These are phyloP conservation scores for Rhizopogon vulgaris DNA, from an alignment of 768 basidiomycete species.

Conservation along the genomic window DNA sequence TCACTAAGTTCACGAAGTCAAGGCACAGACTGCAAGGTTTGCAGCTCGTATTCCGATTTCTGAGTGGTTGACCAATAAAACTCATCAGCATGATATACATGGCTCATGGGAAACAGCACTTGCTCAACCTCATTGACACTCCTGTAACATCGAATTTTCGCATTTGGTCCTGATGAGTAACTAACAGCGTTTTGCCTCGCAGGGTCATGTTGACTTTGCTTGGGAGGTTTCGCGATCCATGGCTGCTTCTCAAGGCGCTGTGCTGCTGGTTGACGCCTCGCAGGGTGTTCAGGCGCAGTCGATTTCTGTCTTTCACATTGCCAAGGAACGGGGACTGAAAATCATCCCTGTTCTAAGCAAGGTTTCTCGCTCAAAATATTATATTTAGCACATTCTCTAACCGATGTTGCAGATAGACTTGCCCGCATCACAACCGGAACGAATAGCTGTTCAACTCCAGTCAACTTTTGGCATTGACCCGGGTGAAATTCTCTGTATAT, in stretches of 20 bases:
- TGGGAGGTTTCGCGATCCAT: slow-evolving; percentile 94
- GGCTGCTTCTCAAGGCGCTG: slow-evolving; percentile 89
- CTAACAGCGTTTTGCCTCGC: neutral
- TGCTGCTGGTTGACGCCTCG: slow-evolving; percentile 87
- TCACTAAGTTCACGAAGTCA: slow-evolving; percentile 45
- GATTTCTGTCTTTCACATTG: slow-evolving; percentile 89
- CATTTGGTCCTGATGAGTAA: neutral
- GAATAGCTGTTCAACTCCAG: slow-evolving; percentile 75
- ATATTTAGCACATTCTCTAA: slow-evolving; percentile 1
- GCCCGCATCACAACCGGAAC: slow-evolving; percentile 79
- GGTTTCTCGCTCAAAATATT: slow-evolving; percentile 32
- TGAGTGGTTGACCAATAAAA: slow-evolving; percentile 4
- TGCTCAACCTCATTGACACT: slow-evolving; percentile 95
- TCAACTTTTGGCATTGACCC: slow-evolving; percentile 78
- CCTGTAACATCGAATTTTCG: slow-evolving; percentile 45
- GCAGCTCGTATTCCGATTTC: neutral
- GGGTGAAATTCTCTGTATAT: slow-evolving; percentile 69
- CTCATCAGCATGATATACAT: slow-evolving; percentile 69
- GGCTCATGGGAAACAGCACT: slow-evolving; percentile 46
- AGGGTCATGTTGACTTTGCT: slow-evolving; percentile 97
- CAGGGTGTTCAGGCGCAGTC: slow-evolving; percentile 98
- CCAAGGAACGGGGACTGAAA: slow-evolving; percentile 70
- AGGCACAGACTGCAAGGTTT: slow-evolving; percentile 91
- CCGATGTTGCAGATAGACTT: slow-evolving; percentile 69
- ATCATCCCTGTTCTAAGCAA: slow-evolving; percentile 94